These are phyloP conservation scores for Delphinella strobiligena DNA, from an alignment of 2,329 filamentous ascomycete genomes.

Conservation along the genomic window DNA sequence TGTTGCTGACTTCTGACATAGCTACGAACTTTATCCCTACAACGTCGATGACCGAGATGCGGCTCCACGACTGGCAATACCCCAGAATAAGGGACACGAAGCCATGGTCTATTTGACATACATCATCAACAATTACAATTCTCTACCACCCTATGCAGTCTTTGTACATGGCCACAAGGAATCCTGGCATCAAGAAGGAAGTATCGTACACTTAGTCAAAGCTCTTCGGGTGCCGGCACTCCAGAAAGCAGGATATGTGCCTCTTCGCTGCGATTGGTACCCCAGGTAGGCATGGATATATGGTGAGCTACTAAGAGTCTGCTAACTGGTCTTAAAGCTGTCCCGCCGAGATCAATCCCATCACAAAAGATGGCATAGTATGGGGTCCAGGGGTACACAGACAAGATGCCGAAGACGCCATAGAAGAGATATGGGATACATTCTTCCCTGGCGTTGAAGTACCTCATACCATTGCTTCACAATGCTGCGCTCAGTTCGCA, in stretches of 20 bases:
- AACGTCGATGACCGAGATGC: background rate
- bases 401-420: background rate
- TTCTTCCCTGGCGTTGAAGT: slow-evolving; percentile 7
- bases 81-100: slow-evolving; percentile 36
- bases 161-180: background rate
- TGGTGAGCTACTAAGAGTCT: background rate
- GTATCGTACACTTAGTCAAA: background rate
- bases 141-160: background rate
- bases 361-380: slow-evolving; percentile 1
- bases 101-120: slow-evolving; percentile 39
- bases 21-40: background rate
- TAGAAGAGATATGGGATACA: slow-evolving; percentile 4
- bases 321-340: background rate
- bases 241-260: background rate
- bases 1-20: background rate
- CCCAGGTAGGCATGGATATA: no score
- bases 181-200: slow-evolving; percentile 1
- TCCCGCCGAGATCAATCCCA: slow-evolving; percentile 15
- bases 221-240: background rate
- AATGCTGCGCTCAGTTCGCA: slow-evolving; percentile 44
- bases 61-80: slow-evolving; percentile 23
- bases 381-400: background rate
- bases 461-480: slow-evolving; percentile 1
- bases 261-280: background rate
- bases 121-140: slow-evolving; percentile 19